These are phyloP conservation scores for Ambrosiella beaveri DNA, from an alignment of 2,329 filamentous ascomycete genomes.

Conservation along the genomic window DNA sequence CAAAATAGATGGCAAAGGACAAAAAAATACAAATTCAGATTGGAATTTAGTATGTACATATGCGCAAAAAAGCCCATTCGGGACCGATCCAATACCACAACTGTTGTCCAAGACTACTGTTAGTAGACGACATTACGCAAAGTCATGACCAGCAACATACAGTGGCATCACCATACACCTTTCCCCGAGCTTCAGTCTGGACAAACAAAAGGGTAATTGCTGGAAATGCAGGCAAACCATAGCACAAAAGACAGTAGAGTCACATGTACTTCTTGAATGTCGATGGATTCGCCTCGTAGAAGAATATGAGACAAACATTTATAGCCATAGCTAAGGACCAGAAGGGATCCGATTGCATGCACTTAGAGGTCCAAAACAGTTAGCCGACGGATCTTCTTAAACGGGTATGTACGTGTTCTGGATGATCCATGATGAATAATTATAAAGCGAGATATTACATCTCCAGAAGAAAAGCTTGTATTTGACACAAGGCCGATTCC, in stretches of 20 bases:
- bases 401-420: neutral
- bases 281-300: conserved; percentile 41
- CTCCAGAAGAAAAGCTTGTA: conserved; percentile 45
- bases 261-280: conserved; percentile 57
- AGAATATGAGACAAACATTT: conserved; percentile 59
- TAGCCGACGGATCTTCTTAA: neutral
- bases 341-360: conserved; percentile 59
- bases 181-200: conserved; percentile 20
- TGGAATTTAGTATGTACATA: conserved; percentile 44
- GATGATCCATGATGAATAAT: neutral
- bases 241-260: conserved; percentile 53
- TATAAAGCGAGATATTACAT: conserved; percentile 27
- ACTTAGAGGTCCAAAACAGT: conserved; percentile 29
- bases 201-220: conserved; percentile 48
- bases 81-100: conserved; percentile 46
- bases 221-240: conserved; percentile 52
- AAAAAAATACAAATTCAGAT: conserved; percentile 42
- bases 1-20: conserved; percentile 36
- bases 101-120: conserved; percentile 18
- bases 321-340: conserved; percentile 71
- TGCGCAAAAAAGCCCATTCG: conserved; percentile 37
- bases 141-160: conserved; percentile 21
- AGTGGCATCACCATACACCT: conserved; percentile 39
- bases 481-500: conserved; percentile 40
- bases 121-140: neutral